Conservation (phyloP, 1,139 yeast genomes). For the Hansenula lynferdii region DNA sequence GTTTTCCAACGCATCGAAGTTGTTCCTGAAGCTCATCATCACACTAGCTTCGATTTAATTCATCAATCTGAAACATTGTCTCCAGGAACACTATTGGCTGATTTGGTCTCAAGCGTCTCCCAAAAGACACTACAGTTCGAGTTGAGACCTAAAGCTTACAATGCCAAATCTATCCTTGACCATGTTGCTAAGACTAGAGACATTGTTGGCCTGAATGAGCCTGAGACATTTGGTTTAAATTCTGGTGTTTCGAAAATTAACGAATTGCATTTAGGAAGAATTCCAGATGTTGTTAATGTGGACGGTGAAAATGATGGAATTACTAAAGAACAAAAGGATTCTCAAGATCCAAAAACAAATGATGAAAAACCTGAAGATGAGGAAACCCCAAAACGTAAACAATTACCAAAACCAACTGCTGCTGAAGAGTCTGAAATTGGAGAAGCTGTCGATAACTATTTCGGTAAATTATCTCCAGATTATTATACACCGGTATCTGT, state of each 20-base stretch:
- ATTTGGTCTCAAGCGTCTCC: slow-evolving; percentile 18
- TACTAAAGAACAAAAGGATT: slow-evolving; percentile 9
- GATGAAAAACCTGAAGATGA: slow-evolving; percentile 7
- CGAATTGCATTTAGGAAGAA: slow-evolving; percentile 22
- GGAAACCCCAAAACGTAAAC: slow-evolving; percentile 4
- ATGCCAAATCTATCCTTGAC: slow-evolving; percentile 37
- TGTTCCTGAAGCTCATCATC: slow-evolving; percentile 50
- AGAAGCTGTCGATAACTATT: slow-evolving; percentile 8
- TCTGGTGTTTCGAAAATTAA: slow-evolving; percentile 38
- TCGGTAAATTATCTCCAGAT: slow-evolving; percentile 18
- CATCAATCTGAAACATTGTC: slow-evolving; percentile 33
- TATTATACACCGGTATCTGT: slow-evolving; percentile 23
- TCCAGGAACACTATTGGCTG: slow-evolving; percentile 8
- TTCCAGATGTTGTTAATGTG: slow-evolving; percentile 4
- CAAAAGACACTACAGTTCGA: slow-evolving; percentile 27
- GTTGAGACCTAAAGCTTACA: slow-evolving; percentile 39
- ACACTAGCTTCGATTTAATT: slow-evolving; percentile 54
- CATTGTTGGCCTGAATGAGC: slow-evolving; percentile 34
- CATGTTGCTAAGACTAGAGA: slow-evolving; percentile 46
- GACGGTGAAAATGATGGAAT: slow-evolving; percentile 15
- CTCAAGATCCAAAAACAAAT: slow-evolving; percentile 4
- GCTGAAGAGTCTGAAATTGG: slow-evolving; percentile 17
- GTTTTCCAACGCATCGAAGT: slow-evolving; percentile 53
- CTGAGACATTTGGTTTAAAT: slow-evolving; percentile 29
- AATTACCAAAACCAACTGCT: slow-evolving; percentile 14